Evolutionary conservation across 192 early-diverging fungal genomes (phyloP), one percentile per base, ranked within the genome.

Genomic region (Phycomyces nitens): DNA sequence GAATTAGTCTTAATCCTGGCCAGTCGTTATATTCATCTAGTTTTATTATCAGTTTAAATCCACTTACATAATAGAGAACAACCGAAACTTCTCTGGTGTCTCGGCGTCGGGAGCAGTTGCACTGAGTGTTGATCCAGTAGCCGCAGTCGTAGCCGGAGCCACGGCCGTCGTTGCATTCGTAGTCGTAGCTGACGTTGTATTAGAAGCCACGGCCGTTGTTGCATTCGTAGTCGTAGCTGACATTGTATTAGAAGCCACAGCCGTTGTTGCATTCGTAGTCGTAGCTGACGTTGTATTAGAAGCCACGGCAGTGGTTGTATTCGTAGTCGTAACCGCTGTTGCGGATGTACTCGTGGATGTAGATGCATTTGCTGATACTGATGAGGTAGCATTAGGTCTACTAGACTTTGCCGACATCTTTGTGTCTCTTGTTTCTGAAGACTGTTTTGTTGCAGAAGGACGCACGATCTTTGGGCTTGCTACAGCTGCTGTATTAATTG

Each of bases 31-130:
- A 5, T 29, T 23, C 53, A 0, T 0, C 56, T 12, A 23, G n/a
- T 5, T 20, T 41, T 23, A 20, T 7, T 38, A 40, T 38, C 53
- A 34, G 3, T 47, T 24, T 41, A 23, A 40, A 8, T 12, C 12
- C 24, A 68, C 66, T 55, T 68, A 60, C 66, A 68, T 62, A 8
- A 68, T 20, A 21, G 59, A 62, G 41, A 56, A 68, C 4, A 68
- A 14, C 9, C 53, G 29, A 22, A 44, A 62, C 43, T 68, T 58
- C 0, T 56, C 53, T n/a, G 53, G 47, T 5, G 59, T 56, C 23
- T 68, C 65, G 1, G 65, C 65, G 60, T 67, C 53, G 4, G 44
- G 34, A 26, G 65, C 65, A 52, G 65, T 67, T 0, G 65, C 65
- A 10, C 29, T 52, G 2, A 50, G 10, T 4, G 5, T 2, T 38